A percentile compares a stretch with the other conserved stretches of the same genome.
Evolutionary conservation across 2,329 filamentous ascomycete species (phyloP).

Genomic region (Grosmannia penicillata): DNA sequence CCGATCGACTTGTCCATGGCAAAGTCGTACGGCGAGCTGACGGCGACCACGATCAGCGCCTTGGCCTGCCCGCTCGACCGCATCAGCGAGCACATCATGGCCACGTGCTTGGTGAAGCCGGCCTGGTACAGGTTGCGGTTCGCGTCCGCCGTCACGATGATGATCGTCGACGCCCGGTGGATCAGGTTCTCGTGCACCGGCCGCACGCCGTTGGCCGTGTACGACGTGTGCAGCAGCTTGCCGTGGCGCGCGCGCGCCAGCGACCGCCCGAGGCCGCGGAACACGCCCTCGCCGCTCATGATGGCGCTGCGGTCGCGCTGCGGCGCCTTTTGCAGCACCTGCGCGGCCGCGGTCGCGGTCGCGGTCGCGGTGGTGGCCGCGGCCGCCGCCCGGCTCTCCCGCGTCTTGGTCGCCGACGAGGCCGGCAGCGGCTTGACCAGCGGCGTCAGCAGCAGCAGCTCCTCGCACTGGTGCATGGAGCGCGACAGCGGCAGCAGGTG

Average conservation of each 20-base stretch:
- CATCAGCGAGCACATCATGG: slow-evolving; percentile 85
- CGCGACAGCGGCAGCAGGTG: slow-evolving; percentile 69
- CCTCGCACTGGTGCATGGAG: slow-evolving; percentile 70
- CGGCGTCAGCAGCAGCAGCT: slow-evolving; percentile 77
- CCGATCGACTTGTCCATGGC: slow-evolving; percentile 82
- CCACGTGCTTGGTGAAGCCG: slow-evolving; percentile 89
- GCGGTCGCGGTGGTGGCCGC: neutral
- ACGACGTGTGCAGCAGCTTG: slow-evolving; percentile 83
- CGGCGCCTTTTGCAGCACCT: slow-evolving; percentile 38
- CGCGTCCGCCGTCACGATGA: slow-evolving; percentile 85
- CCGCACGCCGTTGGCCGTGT: slow-evolving; percentile 82
- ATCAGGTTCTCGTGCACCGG: slow-evolving; percentile 91
- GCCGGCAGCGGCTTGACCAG: slow-evolving; percentile 86
- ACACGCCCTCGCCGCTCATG: slow-evolving; percentile 88
- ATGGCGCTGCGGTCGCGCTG: slow-evolving; percentile 49
- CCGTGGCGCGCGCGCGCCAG: slow-evolving; percentile 77
- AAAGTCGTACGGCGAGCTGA: slow-evolving; percentile 94
- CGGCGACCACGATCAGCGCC: slow-evolving; percentile 77
- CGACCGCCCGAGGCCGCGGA: slow-evolving; percentile 74
- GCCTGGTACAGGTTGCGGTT: slow-evolving; percentile 89
- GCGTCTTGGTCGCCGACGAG: slow-evolving; percentile 63
- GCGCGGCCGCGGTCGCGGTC: neutral
- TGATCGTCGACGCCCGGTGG: slow-evolving; percentile 71
- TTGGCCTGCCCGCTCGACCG: slow-evolving; percentile 68
- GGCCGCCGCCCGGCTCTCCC: slow-evolving; percentile 24